These are phyloP conservation scores for Chaetomium cochliodes DNA, from an alignment of 495 filamentous ascomycete species.

Conservation along the genomic window DNA sequence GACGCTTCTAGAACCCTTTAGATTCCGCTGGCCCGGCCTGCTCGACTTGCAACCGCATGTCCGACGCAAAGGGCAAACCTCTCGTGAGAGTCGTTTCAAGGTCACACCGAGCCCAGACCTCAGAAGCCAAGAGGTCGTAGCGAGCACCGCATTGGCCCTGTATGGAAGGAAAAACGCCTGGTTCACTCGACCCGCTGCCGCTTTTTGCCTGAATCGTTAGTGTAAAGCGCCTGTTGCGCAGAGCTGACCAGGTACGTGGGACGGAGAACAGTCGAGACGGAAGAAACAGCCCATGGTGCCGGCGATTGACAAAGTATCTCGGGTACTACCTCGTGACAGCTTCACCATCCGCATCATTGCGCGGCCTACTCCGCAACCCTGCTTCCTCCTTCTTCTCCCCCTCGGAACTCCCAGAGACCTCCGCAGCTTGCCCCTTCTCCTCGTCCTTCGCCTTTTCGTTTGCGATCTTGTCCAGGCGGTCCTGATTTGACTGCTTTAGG, in stretches of 20 bases:
- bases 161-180: no score
- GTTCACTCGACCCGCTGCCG: not conserved
- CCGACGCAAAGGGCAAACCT: no score
- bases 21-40: not conserved
- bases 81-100: no score
- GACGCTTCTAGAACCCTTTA: no score
- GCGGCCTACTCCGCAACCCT: not conserved
- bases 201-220: slow-evolving; percentile 27
- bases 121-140: not conserved
- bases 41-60: not conserved
- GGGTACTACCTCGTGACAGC: not conserved
- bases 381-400: not conserved
- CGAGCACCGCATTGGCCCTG: no score
- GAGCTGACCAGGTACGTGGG: slow-evolving; percentile 3
- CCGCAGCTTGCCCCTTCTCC: slow-evolving; percentile 16
- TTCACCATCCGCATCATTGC: not conserved
- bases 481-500: slow-evolving; percentile 36
- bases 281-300: not conserved
- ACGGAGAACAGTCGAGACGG: not conserved
- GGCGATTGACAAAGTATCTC: not conserved
- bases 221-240: not conserved
- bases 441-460: slow-evolving; percentile 18
- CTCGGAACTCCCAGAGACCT: not conserved
- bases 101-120: not conserved
- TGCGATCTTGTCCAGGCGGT: not conserved